Base-by-base conservation (phyloP, 805 yeast genomes). In the Schwanniomyces sp. region DNA sequence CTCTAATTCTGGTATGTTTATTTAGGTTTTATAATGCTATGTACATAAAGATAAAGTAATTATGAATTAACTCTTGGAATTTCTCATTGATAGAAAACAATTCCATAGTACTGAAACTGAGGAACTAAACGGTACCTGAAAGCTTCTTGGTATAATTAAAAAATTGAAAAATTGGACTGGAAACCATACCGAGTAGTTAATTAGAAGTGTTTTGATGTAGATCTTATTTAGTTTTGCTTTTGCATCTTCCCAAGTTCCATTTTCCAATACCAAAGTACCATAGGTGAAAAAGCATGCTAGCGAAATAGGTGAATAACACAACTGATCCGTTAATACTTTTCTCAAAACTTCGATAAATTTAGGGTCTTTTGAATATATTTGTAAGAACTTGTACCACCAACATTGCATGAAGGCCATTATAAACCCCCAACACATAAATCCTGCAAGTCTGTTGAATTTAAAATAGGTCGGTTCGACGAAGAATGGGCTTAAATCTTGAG, bases 81-180 rank as follows among this genome's bases (percentile, higher is more conserved):
- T 89, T 58, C 88, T 75, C 79, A 88, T 82, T 0, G 96, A 90
- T 43, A 92, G 70, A 69, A 87, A 91, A 45, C 97, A 91, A 62
- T 94, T 92, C 98, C 99, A 92, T 32, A 92, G 70, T 16, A 92
- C 95, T 26, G 96, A 92, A 5, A 94, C 74, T 16, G 69, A 88
- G 7, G 94, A 86, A 46, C 95, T 85, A 63, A 94, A 92, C 0
- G 97, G 97, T 5, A 92, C 96, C 66, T 92, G 98, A 55, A 83
- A 79, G 50, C 75, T 75, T 49, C 81, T 74, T 1, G 92, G 92
- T 66, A 88, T 79, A 2, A 85, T 59, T 46, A 85, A 71, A 55
- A 88, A 88, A 57, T 88, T 88, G 52, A 87, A 70, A 52, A 88
- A 83, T 57, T 88, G 95, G 17, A 86, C 91, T 8, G 88, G 80